phyloP scores from a whole-genome alignment of 2,329 filamentous ascomycete species.

The Colletotrichum tanaceti region DNA sequence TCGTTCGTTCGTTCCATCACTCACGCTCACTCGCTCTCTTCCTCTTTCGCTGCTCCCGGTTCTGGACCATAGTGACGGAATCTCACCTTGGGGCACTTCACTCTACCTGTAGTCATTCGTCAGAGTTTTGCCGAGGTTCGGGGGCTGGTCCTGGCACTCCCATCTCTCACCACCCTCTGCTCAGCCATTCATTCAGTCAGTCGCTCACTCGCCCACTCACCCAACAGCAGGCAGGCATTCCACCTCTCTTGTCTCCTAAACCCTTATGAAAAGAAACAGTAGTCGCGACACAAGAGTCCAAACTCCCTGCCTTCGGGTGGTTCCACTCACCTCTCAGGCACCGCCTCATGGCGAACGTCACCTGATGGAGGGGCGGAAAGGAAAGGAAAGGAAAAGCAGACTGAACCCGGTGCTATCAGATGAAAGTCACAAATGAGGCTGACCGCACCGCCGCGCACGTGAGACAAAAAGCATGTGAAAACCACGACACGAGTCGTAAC shows the following conservation, averaged over 20 bases:
- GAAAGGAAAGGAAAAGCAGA: conserved; percentile 18
- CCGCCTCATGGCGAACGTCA: conserved; percentile 21
- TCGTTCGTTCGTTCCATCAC: background rate
- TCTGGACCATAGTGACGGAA: too few species aligned
- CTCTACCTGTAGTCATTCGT: conserved; percentile 31
- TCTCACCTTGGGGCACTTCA: too few species aligned
- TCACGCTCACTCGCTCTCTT: too few species aligned
- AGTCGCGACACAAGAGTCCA: background rate
- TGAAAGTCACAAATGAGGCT: conserved; percentile 28
- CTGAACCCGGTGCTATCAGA: too few species aligned
- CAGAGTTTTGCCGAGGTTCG: conserved; percentile 40
- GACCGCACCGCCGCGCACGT: background rate
- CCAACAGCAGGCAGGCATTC: too few species aligned
- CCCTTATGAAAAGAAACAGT: too few species aligned
- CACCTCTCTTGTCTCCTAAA: background rate
- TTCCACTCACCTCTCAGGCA: conserved; percentile 1
- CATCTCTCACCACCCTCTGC: background rate
- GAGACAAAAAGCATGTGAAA: conserved; percentile 34
- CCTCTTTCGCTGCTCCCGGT: too few species aligned
- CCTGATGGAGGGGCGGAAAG: conserved; percentile 20
- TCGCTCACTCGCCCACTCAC: too few species aligned
- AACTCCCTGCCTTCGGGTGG: conserved; percentile 4
- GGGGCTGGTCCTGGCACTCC: conserved; percentile 29
- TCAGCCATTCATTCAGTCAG: background rate
- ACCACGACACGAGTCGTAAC: conserved; percentile 22